A percentile compares a stretch with the other conserved stretches of the same genome.
Evolutionary conservation across 148 eudicot species (phyloP).

Genomic region (Amaranthus hypochondriacus): DNA sequence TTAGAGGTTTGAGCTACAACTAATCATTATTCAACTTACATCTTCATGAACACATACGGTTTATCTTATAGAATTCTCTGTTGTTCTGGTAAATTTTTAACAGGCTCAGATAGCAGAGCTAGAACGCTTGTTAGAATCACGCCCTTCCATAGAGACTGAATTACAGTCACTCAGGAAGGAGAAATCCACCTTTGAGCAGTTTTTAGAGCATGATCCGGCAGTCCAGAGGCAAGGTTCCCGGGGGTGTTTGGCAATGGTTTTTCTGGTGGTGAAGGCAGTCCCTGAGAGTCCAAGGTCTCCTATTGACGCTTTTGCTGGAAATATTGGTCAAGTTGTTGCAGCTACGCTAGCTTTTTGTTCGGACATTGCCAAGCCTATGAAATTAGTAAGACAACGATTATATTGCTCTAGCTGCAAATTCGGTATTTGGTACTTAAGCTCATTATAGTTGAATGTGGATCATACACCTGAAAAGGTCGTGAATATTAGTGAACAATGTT

Average conservation of each 20-base stretch:
- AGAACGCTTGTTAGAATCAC: constrained; percentile 51
- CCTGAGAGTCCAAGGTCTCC: constrained; percentile 13
- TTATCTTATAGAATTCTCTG: not conserved
- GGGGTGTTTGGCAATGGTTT: constrained; percentile 90
- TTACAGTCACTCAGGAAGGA: constrained; percentile 60
- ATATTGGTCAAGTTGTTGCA: not conserved
- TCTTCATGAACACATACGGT: not conserved
- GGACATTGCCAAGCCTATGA: not conserved
- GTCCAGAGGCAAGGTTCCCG: constrained; percentile 53
- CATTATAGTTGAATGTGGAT: not conserved
- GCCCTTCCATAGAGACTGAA: constrained; percentile 75
- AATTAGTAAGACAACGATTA: not conserved
- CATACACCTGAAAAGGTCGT: not conserved
- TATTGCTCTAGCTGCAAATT: not conserved
- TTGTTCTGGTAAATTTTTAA: constrained; percentile 1
- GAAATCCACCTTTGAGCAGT: constrained; percentile 60
- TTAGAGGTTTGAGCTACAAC: constrained; percentile 58
- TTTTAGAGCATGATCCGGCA: constrained; percentile 40
- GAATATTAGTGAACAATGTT: not conserved
- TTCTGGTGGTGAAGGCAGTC: constrained; percentile 35
- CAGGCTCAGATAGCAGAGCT: constrained; percentile 94
- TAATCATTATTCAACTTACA: not conserved
- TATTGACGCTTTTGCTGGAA: not conserved
- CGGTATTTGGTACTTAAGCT: not conserved
- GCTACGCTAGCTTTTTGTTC: not conserved